These are phyloP conservation scores for Acanthamoeba culbertsoni DNA, from an alignment of 208 protist genomes.

Conservation along the genomic window DNA sequence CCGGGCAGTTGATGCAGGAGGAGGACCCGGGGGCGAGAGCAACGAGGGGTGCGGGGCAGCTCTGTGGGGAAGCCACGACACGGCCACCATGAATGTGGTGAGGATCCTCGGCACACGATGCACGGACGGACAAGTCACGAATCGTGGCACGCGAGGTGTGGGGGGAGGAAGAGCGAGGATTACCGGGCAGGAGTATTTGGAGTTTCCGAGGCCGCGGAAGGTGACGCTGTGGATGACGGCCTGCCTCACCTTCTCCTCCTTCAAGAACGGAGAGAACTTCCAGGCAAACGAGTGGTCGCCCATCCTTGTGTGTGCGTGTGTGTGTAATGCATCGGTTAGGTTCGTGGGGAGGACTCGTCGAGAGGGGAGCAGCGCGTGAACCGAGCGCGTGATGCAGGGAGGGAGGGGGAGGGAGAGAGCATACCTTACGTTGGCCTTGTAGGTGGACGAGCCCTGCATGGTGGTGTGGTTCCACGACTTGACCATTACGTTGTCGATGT, in stretches of 20 bases:
- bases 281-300: neutral
- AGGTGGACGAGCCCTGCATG: neutral
- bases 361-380: no score
- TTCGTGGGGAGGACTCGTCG: no score
- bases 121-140: no score
- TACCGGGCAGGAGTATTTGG: neutral
- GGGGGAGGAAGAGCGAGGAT: neutral
- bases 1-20: neutral
- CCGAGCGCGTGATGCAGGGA: no score
- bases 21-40: neutral
- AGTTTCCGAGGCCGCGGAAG: neutral
- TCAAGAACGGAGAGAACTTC: conserved; percentile 44
- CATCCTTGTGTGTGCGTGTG: neutral
- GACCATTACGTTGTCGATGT: neutral
- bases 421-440: neutral
- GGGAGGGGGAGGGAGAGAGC: no score
- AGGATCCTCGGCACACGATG: neutral
- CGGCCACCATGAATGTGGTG: neutral
- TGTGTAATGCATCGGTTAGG: no score
- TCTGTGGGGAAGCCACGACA: neutral
- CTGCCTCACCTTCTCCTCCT: conserved; percentile 47
- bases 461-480: conserved; percentile 48
- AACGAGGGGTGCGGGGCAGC: neutral
- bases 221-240: conserved; percentile 37
- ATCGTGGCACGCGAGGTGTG: no score